Evolutionary conservation across 73 alveolate genomes (phyloP), one percentile per base, ranked within the genome.

Genomic region (Stentor roeselii): DNA sequence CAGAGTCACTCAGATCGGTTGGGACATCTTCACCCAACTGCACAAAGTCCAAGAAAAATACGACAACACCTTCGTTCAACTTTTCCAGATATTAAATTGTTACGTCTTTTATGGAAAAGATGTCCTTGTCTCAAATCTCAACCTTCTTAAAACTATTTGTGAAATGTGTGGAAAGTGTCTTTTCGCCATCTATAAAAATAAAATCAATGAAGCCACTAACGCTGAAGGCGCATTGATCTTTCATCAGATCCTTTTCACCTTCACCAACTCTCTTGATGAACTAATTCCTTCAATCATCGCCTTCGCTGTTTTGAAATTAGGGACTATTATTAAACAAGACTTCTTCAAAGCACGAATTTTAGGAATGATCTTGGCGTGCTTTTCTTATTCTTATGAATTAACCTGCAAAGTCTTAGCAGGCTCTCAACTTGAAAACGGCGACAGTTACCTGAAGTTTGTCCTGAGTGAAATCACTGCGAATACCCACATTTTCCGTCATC

Each of bases 171-270:
- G 74, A 1, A 0, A 1, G 2, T 39, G 74, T 35, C n/a, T 76
- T 21, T 76, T 76, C 39, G 15, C 75, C 78, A 76, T 1, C 34
- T 41, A 37, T 39, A 76, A 76, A 76, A 35, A 38, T 1, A 76
- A 76, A 39, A 31, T 35, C 30, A 76, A 76, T 41, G 84, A 76
- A 41, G 84, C 78, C 34, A 39, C 74, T 21, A 76, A 76, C 34
- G 42, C 84, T n/a, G 84, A 76, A 76, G 84, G 60, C 0, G 60
- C 75, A 15, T 34, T 76, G 75, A 39, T 76, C 14, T 35, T 76
- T 34, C 74, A 76, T 15, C 75, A 39, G n/a, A 34, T 76, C 38
- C 59, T 76, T 21, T 76, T 36, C 31, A 41, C 74, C 30, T 39
- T 67, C 2, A 21, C 37, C 21, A 40, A 40, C 41, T 2, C 14